Evolutionary conservation across 2,329 filamentous ascomycete species (phyloP).

Genomic region (Aspergillus luchuensis): DNA sequence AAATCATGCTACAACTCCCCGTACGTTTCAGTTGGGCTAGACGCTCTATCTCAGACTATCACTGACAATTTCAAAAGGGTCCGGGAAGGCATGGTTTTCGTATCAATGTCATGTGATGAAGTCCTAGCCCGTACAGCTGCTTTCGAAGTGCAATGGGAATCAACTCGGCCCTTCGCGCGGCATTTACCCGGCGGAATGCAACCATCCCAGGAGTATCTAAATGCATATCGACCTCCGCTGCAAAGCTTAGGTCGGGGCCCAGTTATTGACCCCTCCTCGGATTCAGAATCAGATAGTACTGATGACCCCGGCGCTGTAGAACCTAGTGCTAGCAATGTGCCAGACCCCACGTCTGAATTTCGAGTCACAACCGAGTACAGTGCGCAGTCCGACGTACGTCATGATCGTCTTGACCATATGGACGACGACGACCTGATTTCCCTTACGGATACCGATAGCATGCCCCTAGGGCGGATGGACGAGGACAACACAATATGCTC

Average conservation of each 20-base stretch:
- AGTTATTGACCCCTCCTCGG: conserved; percentile 25
- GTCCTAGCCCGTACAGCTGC: conserved; percentile 70
- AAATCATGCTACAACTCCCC: conserved; percentile 79
- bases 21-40: conserved; percentile 57
- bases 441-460: conserved; percentile 29
- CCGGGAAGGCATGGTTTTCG: conserved; percentile 88
- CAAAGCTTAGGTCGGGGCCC: conserved; percentile 35
- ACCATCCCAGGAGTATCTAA: conserved; percentile 46
- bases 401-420: conserved; percentile 17
- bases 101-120: conserved; percentile 81
- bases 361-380: conserved; percentile 42
- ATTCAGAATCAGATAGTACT: conserved; percentile 27
- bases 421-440: conserved; percentile 36
- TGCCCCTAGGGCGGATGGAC: conserved; percentile 28
- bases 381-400: conserved; percentile 34
- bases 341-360: conserved; percentile 32
- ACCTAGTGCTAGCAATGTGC: conserved; percentile 9
- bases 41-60: conserved; percentile 6
- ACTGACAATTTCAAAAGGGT: conserved; percentile 59
- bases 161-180: conserved; percentile 30
- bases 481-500: conserved; percentile 33
- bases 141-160: conserved; percentile 71
- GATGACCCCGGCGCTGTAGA: conserved; percentile 20
- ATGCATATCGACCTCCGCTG: conserved; percentile 39
- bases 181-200: conserved; percentile 33